Base-by-base conservation (phyloP, 148 eudicot species). In the Amaranthus cruentus region DNA sequence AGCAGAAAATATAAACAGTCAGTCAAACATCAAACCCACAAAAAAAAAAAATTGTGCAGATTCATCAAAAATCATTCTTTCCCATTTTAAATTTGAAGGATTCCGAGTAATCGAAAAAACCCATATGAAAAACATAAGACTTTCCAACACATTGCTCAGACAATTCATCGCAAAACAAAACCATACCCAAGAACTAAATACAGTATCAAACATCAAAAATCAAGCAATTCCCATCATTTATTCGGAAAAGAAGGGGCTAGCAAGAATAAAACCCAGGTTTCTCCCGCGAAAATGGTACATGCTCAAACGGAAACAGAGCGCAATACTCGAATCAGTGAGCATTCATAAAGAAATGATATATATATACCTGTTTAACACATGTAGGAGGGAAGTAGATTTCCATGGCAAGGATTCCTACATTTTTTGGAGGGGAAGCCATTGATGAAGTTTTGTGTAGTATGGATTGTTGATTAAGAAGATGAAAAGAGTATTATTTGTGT, bases 311-410 rank as follows among this genome's bases (percentile, higher is more conserved):
- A 28, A 28, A 28, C 38, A 28, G 38, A 28, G 38, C 38, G 38
- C 38, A 28, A 28, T 28, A n/a, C 65, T n/a, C 5, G 6, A 9
- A 43, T 65, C 11, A 47, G 9, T 46, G 6, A 43, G 43, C 53
- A 4, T 18, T 47, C 9, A 47, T 42, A 3, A 62, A 18, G 21
- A 42, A 43, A 60, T 50, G 13, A 58, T 51, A 11, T 61, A 1
- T 10, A 47, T 14, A 4, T 57, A 95, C 99, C 99, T 95, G 99
- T 67, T 87, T 92, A 75, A 91, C 81, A 81, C 94, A 95, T 68
- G 97, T 84, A 55, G 97, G 99, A 78, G 99, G 99, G 70, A 92
- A 90, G 83, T 95, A 95, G 82, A 95, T 92, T 79, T 95, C 99
- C 84, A 95, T 87, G 68, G 99, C 99, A 67, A 95, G 88, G 78